phyloP scores from a whole-genome alignment of 2,329 filamentous ascomycete species.

The Fusarium armeniacum region DNA sequence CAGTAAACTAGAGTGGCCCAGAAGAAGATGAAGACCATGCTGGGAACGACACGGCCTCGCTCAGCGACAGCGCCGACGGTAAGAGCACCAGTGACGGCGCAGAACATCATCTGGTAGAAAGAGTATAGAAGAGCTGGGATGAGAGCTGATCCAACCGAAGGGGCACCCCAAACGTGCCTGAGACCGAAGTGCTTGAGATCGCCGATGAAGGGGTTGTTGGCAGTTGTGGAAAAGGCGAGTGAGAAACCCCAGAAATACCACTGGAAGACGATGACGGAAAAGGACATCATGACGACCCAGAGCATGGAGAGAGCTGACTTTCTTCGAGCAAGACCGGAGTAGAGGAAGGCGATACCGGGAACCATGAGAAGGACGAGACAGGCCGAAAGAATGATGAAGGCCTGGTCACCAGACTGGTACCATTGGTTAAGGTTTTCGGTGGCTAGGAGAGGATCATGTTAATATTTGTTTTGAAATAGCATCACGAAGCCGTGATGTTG shows the following conservation, averaged over 20 bases:
- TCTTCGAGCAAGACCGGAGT: slow-evolving; percentile 95
- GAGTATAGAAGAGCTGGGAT: slow-evolving; percentile 92
- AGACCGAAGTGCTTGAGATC: slow-evolving; percentile 91
- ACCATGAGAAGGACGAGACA: slow-evolving; percentile 98
- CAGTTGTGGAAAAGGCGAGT: slow-evolving; percentile 86
- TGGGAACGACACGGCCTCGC: slow-evolving; percentile 90
- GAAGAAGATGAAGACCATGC: slow-evolving; percentile 95
- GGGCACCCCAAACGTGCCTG: slow-evolving; percentile 82
- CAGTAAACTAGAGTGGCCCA: slow-evolving; percentile 99
- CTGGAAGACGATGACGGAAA: slow-evolving; percentile 92
- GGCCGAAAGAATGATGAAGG: slow-evolving; percentile 89
- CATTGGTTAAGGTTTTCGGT: slow-evolving; percentile 94
- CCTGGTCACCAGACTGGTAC: slow-evolving; percentile 91
- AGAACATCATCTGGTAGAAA: slow-evolving; percentile 99
- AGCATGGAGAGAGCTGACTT: slow-evolving; percentile 98
- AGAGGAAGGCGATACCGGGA: slow-evolving; percentile 95
- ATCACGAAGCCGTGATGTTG: background rate
- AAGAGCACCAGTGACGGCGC: slow-evolving; percentile 90
- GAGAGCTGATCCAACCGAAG: slow-evolving; percentile 89
- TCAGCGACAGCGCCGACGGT: slow-evolving; percentile 93
- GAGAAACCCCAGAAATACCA: slow-evolving; percentile 99
- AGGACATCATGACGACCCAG: slow-evolving; percentile 96
- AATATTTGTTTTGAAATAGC: slow-evolving; percentile 2
- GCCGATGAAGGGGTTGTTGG: slow-evolving; percentile 91
- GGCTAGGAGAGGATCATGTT: slow-evolving; percentile 62